Base-by-base conservation (phyloP, 2,329 filamentous ascomycete genomes). In the Cladophialophora yegresii region DNA sequence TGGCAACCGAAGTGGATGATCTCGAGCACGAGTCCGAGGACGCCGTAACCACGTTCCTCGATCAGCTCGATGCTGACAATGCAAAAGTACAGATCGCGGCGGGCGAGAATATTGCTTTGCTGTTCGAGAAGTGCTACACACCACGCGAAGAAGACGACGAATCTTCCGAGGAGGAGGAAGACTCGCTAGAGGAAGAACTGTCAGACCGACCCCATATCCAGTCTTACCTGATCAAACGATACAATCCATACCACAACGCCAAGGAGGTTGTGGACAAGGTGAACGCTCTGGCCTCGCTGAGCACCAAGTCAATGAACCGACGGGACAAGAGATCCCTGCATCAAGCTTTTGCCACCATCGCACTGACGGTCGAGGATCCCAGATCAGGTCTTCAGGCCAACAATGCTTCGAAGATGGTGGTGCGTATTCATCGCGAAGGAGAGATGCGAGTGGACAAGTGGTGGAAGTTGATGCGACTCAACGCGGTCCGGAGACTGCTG, bases 11-110 rank as follows among this genome's bases (percentile, higher is more conserved):
- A 65, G 79, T 93, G 6, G 88, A 92, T 3, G 90, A 93, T 71
- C 81, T 92, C 50, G 86, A 90, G 70, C 83, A 85, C 16, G 83
- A 87, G 65, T 91, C 89, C 33, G 87, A 91, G 68, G 79, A 85
- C 30, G 89, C 90, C 16, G 84, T 95, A 71, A 89, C 95, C 59
- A 87, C 89, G 1, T 92, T 96, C 71, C 87, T 91, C 49, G 92
- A 96, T 54, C 92, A 96, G 76, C 87, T 96, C 20, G 87, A 93
- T 65, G 92, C 89, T 74, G 82, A 82, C 33, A 87, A 92, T 64
- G 80, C 87, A 0, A 80, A 84, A 8, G 90, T 96, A 0, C 91
- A 95, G 72, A 86, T 91, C 53, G 86, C 89, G 3, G 89, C 91
- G 0, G 91, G 89, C 3, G 85, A 89, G 72, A 91, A 91, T 74